Base-by-base conservation (phyloP, 225 moss, liverwort and hornwort genomes). In the Rhytidiadelphus loreus region DNA sequence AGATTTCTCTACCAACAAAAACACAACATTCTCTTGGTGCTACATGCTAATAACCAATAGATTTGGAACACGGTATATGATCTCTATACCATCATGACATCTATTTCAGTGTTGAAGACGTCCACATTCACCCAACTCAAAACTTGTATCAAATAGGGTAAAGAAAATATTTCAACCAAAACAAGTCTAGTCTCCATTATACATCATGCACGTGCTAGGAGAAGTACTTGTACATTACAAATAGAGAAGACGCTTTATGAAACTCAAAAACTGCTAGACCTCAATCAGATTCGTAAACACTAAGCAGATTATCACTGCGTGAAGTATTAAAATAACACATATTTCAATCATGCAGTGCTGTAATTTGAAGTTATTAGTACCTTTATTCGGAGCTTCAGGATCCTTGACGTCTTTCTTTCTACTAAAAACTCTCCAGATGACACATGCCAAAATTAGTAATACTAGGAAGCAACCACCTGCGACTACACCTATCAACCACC, bases 401-500 rank as follows among this genome's bases (percentile, higher is more conserved):
- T 95, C 82, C 77, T 93, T 94, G 79, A 75, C 89, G 88, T 95
- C 90, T 61, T 82, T 88, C 87, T 84, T 91, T 64, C 62, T 88
- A 83, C 83, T 80, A 41, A 91, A 90, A 44, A 94, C 72, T 90
- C 91, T 94, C 96, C 96, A 98, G 84, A 91, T 87, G 11, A 92
- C 76, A 71, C 85, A 92, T 59, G 88, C 92, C 83, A 96, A 68
- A 85, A 96, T 50, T 69, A 96, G 58, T n/a, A 96, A 82, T 59
- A 95, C 82, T 43, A 96, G 82, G 48, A 91, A 80, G 79, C 95
- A 90, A 63, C 95, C 95, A 32, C 90, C 94, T 75, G 93, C 94
- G 89, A 96, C 93, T 85, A 95, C 96, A 80, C 96, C 92, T 64
- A 96, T 96, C 77, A 95, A 85, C 91, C 96, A 91, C 74, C 89